phyloP scores from a whole-genome alignment of 108 stramenopile genomes.

The Seminavis robusta region DNA sequence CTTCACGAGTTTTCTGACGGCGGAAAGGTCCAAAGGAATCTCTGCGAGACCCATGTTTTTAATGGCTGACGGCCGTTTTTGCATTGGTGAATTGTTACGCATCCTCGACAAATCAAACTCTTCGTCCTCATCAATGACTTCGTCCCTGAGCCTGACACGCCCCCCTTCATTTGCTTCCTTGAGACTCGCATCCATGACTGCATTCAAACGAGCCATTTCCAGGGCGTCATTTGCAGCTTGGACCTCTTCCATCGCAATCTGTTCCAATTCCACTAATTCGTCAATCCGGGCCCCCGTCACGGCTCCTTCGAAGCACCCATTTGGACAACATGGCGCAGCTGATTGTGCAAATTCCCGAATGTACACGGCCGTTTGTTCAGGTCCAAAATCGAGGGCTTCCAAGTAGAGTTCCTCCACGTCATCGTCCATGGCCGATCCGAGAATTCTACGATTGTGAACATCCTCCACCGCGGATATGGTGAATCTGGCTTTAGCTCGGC shows the following conservation, averaged over 20 bases:
- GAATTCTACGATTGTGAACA: no score
- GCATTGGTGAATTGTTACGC: no score
- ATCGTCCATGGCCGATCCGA: constrained; percentile 19
- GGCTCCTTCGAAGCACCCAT: constrained; percentile 65
- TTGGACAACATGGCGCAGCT: constrained; percentile 75
- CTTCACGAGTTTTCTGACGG: no score
- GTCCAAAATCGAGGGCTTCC: constrained; percentile 63
- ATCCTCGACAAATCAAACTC: no score
- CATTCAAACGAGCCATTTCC: constrained; percentile 41
- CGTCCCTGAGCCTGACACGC: no score
- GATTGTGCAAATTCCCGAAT: constrained; percentile 82
- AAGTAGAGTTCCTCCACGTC: constrained; percentile 33
- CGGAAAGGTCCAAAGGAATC: no score
- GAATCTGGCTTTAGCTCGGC: not conserved
- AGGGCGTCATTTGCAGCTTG: constrained; percentile 57
- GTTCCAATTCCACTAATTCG: constrained; percentile 57
- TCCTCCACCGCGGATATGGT: not conserved
- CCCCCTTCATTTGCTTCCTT: no score
- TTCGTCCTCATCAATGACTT: no score
- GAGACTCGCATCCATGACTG: no score
- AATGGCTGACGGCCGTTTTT: no score
- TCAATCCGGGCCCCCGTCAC: constrained; percentile 47
- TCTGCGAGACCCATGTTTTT: no score
- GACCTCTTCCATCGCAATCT: constrained; percentile 42
- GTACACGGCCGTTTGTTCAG: constrained; percentile 81